A percentile compares a stretch with the other conserved stretches of the same genome.
These are phyloP conservation scores for Solanum hybrid DNA, from an alignment of 305 asterid species.

Conservation along the genomic window DNA sequence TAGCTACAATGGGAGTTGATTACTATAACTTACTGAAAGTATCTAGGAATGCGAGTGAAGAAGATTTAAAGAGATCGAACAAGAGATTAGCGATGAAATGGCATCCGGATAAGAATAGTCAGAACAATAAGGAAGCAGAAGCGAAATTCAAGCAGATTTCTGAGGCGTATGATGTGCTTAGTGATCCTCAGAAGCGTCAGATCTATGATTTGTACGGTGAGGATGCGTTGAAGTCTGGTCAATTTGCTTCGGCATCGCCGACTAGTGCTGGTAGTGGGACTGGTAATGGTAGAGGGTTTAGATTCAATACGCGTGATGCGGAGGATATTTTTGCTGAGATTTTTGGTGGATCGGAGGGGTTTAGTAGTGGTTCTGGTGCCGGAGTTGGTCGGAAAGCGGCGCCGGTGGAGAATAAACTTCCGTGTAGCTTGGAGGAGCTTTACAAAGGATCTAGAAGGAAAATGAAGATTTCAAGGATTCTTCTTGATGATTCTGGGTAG, in stretches of 20 bases:
- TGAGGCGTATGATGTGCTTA: conserved; percentile 85
- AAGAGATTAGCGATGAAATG: conserved; percentile 83
- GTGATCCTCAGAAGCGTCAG: conserved; percentile 78
- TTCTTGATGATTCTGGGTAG: conserved; percentile 58
- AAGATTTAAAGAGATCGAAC: conserved; percentile 78
- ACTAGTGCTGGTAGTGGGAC: conserved; percentile 6
- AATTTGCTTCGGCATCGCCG: conserved; percentile 20
- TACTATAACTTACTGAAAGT: conserved; percentile 68
- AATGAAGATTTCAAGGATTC: conserved; percentile 75
- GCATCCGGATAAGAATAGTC: conserved; percentile 91
- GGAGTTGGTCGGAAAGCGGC: conserved; percentile 59
- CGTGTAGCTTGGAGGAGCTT: conserved; percentile 85
- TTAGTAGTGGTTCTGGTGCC: conserved; percentile 16
- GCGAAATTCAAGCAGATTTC: conserved; percentile 89
- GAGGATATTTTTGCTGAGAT: conserved; percentile 73
- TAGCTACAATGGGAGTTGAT: conserved; percentile 48
- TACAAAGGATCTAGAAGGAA: conserved; percentile 78
- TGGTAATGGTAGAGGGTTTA: conserved; percentile 16
- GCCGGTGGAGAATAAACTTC: conserved; percentile 66
- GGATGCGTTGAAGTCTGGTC: conserved; percentile 59
- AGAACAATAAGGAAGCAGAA: conserved; percentile 67
- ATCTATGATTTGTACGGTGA: conserved; percentile 86
- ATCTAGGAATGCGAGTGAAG: conserved; percentile 51
- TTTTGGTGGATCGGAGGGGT: conserved; percentile 46
- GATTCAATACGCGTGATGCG: conserved; percentile 55